Evolutionary conservation across 1,139 yeast genomes (phyloP), one percentile per base, ranked within the genome.

Genomic region (Blastobotrys illinoisensis): DNA sequence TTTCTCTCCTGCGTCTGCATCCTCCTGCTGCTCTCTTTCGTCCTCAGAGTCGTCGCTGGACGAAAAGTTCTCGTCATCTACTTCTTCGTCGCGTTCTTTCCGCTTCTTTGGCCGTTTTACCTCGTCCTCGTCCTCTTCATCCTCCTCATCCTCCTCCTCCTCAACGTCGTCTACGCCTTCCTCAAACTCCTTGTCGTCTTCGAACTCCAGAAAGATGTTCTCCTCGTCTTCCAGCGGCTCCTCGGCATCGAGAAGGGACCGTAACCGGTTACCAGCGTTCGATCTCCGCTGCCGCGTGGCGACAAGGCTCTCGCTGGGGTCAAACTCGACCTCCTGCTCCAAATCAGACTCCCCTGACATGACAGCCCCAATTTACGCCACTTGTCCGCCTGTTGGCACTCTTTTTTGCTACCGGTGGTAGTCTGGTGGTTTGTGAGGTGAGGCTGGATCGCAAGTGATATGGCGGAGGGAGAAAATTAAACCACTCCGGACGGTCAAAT

Each of bases 211-310:
- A 64, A 90, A 90, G 59, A 91, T 75, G 60, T 85, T 82, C 50
- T 87, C 79, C 60, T 85, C 83, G 56, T 72, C 74, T 55, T 74
- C 72, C 23, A 74, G 56, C 46, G 79, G 74, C 57, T 74, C 73
- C 64, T 90, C 97, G 46, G 87, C 79, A 58, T 83, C 86, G 21
- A 93, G 74, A 62, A 93, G 77, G 58, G 84, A 84, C 65, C 82
- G 81, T 65, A 93, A 75, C 56, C 95, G 77, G 52, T 89, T 86
- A 9, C 99, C 99, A 1, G 99, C 99, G 71, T 93, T 93, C 50
- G 89, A 72, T 53, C 99, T 82, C 60, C 90, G 78, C 56, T 83
- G 74, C 59, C 97, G 79, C 5, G 95, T 85, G 13, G 88, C 82
- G 62, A 86, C 62, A 28, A 63, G 57, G 47, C 50, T 26, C 14